These are phyloP conservation scores for Cytospora leucostoma DNA, from an alignment of 2,329 filamentous ascomycete species.

Conservation along the genomic window DNA sequence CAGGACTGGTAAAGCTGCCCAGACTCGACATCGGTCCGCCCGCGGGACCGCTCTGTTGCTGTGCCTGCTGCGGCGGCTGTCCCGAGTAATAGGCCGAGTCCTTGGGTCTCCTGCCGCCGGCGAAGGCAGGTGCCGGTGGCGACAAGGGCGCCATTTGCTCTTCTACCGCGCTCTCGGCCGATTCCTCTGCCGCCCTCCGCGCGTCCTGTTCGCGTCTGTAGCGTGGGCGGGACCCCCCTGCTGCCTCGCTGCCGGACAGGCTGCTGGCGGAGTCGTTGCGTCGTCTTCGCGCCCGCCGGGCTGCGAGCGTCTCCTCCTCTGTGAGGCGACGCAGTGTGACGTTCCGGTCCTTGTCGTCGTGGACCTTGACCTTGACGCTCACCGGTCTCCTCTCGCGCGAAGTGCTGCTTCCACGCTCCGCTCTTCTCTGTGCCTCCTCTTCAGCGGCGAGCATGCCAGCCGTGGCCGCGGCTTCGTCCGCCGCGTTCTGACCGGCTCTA, in stretches of 20 bases:
- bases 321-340: conserved; percentile 63
- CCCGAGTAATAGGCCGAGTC: conserved; percentile 65
- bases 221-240: conserved; percentile 40
- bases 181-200: conserved; percentile 45
- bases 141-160: conserved; percentile 48
- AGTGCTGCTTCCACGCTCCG: conserved; percentile 38
- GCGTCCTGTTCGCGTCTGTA: conserved; percentile 58
- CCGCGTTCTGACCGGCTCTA: conserved; percentile 47
- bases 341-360: conserved; percentile 61
- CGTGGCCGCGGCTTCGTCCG: conserved; percentile 49
- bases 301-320: conserved; percentile 57
- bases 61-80: conserved; percentile 34
- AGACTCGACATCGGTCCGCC: conserved; percentile 51
- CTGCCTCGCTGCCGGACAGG: conserved; percentile 54
- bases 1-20: conserved; percentile 47
- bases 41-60: conserved; percentile 38
- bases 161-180: conserved; percentile 46
- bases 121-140: conserved; percentile 59
- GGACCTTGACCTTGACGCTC: conserved; percentile 61
- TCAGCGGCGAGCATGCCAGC: conserved; percentile 51
- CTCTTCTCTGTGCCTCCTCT: conserved; percentile 43
- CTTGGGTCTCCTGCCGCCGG: conserved; percentile 53
- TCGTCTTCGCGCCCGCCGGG: conserved; percentile 41
- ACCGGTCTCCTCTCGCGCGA: conserved; percentile 46
- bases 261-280: conserved; percentile 57